These are phyloP conservation scores for Pichia sp. DNA, from an alignment of 1,139 yeast species.

Conservation along the genomic window DNA sequence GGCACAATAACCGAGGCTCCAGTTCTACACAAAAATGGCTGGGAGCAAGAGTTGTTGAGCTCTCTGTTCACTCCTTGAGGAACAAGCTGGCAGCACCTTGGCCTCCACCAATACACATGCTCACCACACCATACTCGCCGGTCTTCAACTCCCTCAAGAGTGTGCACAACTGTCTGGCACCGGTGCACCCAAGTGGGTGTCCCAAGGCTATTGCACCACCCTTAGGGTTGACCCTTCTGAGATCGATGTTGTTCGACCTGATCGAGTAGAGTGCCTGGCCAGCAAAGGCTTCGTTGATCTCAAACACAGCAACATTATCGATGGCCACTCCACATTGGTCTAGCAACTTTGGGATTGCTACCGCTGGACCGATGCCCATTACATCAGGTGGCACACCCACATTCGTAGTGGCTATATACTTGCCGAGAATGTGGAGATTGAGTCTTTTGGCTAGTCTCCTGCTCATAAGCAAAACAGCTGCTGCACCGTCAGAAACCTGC, in stretches of 20 bases:
- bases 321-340: constrained; percentile 58
- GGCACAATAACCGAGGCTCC: too few relatives aligned
- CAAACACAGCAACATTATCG: constrained; percentile 70
- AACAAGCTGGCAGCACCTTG: constrained; percentile 96
- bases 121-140: constrained; percentile 84
- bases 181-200: constrained; percentile 94
- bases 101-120: constrained; percentile 98
- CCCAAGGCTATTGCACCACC: constrained; percentile 98
- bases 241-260: constrained; percentile 60
- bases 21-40: neutral
- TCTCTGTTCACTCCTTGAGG: constrained; percentile 54
- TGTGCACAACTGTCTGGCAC: constrained; percentile 92
- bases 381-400: constrained; percentile 96
- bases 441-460: constrained; percentile 80
- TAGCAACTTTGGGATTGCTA: constrained; percentile 82
- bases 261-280: constrained; percentile 85
- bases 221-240: constrained; percentile 74
- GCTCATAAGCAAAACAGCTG: constrained; percentile 80
- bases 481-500: constrained; percentile 94
- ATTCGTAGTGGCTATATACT: constrained; percentile 68
- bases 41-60: neutral
- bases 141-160: constrained; percentile 71
- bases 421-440: constrained; percentile 64
- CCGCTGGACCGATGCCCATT: constrained; percentile 97
- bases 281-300: constrained; percentile 95